Evolutionary conservation across 352 stramenopile genomes (phyloP).

Genomic region (Pythium inflatum): DNA sequence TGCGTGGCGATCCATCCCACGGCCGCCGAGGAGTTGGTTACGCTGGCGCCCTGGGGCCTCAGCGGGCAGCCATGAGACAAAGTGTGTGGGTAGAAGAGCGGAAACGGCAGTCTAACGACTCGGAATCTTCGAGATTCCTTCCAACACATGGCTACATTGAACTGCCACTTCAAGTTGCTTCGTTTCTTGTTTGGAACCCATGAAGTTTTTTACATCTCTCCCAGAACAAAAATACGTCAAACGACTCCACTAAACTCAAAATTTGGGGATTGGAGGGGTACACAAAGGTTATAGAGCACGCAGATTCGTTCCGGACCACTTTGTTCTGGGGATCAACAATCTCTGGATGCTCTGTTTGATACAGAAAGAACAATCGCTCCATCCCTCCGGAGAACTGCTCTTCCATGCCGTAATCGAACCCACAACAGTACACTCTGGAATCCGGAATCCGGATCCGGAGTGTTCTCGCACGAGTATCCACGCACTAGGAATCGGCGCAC

Average conservation of each 20-base stretch:
- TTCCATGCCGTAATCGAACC: not conserved
- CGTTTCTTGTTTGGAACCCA: not conserved
- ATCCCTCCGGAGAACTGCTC: not conserved
- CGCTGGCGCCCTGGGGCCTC: conserved; percentile 85
- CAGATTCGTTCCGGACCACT: conserved; percentile 17
- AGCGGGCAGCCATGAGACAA: conserved; percentile 17
- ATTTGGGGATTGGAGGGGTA: too few relatives aligned
- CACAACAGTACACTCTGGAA: not conserved
- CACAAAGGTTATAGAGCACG: not conserved
- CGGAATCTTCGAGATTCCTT: conserved; percentile 33
- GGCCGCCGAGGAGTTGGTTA: conserved; percentile 97
- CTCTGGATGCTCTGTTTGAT: too few relatives aligned
- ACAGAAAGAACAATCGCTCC: not conserved
- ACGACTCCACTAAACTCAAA: too few relatives aligned
- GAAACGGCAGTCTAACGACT: not conserved
- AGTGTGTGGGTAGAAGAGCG: too few relatives aligned
- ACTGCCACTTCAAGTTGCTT: not conserved
- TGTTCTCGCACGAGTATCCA: not conserved
- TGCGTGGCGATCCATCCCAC: conserved; percentile 97
- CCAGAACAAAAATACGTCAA: not conserved
- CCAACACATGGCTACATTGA: conserved; percentile 9
- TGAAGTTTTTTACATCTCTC: not conserved
- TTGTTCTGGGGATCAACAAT: not conserved
- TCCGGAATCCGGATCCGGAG: not conserved
- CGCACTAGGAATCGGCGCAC: not conserved